phyloP scores from a whole-genome alignment of 345 rosid species.

The Salix udensis region DNA sequence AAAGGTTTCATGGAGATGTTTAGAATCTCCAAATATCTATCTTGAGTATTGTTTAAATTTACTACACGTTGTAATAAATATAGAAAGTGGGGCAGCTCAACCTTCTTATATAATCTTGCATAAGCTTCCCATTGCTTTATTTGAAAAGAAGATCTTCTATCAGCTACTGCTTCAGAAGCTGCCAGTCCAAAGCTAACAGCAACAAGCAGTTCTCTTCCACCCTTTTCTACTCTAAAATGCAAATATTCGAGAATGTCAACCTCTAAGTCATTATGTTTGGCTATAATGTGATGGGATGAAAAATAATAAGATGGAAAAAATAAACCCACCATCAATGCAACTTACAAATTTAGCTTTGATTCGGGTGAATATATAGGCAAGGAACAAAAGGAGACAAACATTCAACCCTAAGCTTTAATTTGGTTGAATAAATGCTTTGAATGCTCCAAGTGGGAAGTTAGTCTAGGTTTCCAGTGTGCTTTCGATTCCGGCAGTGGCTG shows the following conservation, averaged over 20 bases:
- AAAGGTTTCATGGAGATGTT: not conserved
- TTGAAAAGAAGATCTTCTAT: slow-evolving; percentile 60
- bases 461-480: no score
- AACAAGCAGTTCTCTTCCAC: slow-evolving; percentile 61
- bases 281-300: no score
- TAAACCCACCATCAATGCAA: no score
- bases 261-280: no score
- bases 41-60: not conserved
- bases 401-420: no score
- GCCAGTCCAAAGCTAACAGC: slow-evolving; percentile 72
- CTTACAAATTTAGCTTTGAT: no score
- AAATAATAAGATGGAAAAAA: no score
- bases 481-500: no score
- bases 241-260: not conserved
- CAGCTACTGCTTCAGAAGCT: slow-evolving; percentile 71
- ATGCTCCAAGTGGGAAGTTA: no score
- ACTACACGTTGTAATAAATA: slow-evolving; percentile 1
- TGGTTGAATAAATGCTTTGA: no score
- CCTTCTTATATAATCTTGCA: slow-evolving; percentile 68
- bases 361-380: no score
- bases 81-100: slow-evolving; percentile 16
- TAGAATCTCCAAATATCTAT: not conserved
- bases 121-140: slow-evolving; percentile 67
- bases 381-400: no score
- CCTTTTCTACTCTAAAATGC: slow-evolving; percentile 54